Base-by-base conservation (phyloP, 1,139 yeast genomes). In the Zygotorulaspora mrakii region DNA sequence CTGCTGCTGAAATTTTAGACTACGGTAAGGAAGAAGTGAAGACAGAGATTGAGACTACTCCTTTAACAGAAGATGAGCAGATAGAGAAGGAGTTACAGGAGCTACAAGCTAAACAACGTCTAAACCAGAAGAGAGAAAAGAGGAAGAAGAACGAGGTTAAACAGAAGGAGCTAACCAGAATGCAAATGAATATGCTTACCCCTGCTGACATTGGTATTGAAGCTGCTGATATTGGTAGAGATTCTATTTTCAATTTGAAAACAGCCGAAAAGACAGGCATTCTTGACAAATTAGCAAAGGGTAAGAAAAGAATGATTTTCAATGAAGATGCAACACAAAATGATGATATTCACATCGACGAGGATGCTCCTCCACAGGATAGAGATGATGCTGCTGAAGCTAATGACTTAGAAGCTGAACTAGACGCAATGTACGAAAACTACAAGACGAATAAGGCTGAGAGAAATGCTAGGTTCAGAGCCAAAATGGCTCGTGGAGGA, bases 101-200 rank as follows among this genome's bases (percentile, higher is more conserved):
- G n/a, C 66, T 89, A 53, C 76, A 79, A 45, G 88, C 80, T 24
- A 84, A 76, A 52, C 88, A 84, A 52, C 74, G 77, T 50, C 74
- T 81, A 51, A 77, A 77, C 52, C 66, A 67, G 37, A 89, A 82
- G 64, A 78, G 96, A 58, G 89, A 82, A 49, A 86, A 82, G 66
- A 80, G 95, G 64, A 78, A 74, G 52, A 76, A 77, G 37, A 89
- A 91, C 60, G 96, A 89, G 65, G 55, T 66, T 49, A 88, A 87
- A 59, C 96, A 87, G 61, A 86, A 85, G 63, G 97, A 89, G 61
- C 78, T 91, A 41, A 74, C 76, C 40, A 77, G 97, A 66, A 82
- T 88, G 83, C 97, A 91, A 66, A 83, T 91, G 94, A 87, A 86
- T 61, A 89, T 91, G 96, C 71, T 85, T 46, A 85, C 96, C 2